Percentiles rank a stretch among this genome's conserved stretches.
Conservation (phyloP, 78 protist species). For the Chrysochromulina parva region DNA sequence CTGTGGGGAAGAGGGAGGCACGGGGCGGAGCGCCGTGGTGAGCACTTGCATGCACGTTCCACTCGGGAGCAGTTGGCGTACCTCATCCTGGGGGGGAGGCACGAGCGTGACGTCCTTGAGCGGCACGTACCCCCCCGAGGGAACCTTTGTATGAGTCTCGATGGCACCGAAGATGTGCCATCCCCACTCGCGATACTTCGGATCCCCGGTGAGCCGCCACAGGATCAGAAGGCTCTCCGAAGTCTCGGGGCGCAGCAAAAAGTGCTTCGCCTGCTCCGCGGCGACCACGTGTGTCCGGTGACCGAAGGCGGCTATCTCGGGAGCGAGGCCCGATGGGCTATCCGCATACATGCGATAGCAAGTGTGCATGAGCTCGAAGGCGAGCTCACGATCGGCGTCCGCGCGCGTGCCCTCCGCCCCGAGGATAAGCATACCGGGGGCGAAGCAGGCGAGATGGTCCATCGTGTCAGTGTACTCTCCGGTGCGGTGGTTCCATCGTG, state of each 20-base stretch:
- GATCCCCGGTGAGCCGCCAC: constrained; percentile 66
- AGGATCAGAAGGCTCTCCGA: constrained; percentile 73
- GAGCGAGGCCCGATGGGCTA: constrained; percentile 55
- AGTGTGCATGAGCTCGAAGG: constrained; percentile 45
- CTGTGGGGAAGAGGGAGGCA: too few relatives aligned
- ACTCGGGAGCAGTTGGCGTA: too few relatives aligned
- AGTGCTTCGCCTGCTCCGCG: neutral
- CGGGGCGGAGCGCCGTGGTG: too few relatives aligned
- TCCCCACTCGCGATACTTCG: constrained; percentile 75
- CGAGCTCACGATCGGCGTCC: neutral
- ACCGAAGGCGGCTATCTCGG: constrained; percentile 55
- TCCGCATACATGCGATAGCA: constrained; percentile 50
- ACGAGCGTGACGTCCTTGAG: constrained; percentile 9
- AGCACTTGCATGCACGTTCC: too few relatives aligned
- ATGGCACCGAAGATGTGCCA: constrained; percentile 79
- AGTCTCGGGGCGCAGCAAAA: constrained; percentile 53
- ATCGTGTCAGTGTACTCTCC: neutral
- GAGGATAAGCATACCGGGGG: constrained; percentile 88
- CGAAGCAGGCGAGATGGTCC: constrained; percentile 91
- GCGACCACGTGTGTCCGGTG: neutral
- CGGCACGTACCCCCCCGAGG: constrained; percentile 36
- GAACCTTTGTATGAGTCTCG: neutral
- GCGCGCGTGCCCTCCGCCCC: neutral
- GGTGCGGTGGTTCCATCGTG: neutral
- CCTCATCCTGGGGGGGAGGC: too few relatives aligned